These are phyloP conservation scores for Komagataella pastoris DNA, from an alignment of 805 yeast species.

Conservation along the genomic window DNA sequence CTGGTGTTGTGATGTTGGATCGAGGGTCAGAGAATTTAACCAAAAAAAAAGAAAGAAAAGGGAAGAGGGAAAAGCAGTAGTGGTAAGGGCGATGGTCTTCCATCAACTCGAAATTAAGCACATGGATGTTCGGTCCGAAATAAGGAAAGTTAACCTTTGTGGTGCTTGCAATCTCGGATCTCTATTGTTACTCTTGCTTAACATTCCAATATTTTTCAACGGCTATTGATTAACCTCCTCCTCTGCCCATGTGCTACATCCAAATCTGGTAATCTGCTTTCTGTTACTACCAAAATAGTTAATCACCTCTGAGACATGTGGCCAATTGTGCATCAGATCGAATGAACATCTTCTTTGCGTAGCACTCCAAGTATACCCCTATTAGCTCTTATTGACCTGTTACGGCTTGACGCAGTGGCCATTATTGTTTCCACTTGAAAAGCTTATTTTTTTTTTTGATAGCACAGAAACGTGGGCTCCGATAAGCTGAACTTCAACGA, in stretches of 20 bases:
- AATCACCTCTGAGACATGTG: not conserved
- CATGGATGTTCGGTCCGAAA: not conserved
- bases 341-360: too few species aligned
- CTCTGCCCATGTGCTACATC: not conserved
- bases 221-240: not conserved
- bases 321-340: not conserved
- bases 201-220: not conserved
- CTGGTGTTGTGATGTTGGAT: not conserved
- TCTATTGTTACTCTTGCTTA: not conserved
- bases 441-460: not conserved
- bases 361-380: not conserved
- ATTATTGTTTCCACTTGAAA: not conserved
- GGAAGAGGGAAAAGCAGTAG: not conserved
- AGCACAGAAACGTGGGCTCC: not conserved
- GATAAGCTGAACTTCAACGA: not conserved
- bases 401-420: not conserved
- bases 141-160: not conserved
- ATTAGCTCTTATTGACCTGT: not conserved
- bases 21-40: not conserved
- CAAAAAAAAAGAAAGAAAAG: not conserved
- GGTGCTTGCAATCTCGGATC: not conserved
- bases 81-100: not conserved
- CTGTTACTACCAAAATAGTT: not conserved
- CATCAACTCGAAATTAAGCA: not conserved
- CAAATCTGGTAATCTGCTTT: not conserved